Conservation (phyloP, 192 early-diverging fungal genomes). For the Linnemannia elongata region DNA sequence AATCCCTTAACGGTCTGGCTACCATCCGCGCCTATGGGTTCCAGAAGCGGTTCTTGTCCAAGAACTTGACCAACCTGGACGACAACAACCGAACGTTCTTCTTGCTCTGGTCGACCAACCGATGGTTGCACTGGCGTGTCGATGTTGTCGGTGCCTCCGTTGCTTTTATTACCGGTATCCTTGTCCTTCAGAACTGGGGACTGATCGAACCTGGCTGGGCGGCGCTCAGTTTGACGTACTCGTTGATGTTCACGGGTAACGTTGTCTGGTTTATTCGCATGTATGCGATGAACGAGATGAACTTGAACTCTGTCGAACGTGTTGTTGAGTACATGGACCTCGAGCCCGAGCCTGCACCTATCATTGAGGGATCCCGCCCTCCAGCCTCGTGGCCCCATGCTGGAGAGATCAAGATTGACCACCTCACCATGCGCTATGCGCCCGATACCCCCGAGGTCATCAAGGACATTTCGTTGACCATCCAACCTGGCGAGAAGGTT, state of each 20-base stretch:
- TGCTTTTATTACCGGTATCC: slow-evolving; percentile 75
- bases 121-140: slow-evolving; percentile 90
- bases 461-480: slow-evolving; percentile 73
- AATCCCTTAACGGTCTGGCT: slow-evolving; percentile 81
- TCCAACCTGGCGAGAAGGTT: slow-evolving; percentile 69
- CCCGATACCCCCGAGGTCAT: slow-evolving; percentile 77
- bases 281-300: slow-evolving; percentile 88
- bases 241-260: slow-evolving; percentile 84
- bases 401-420: slow-evolving; percentile 77
- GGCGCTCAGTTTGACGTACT: slow-evolving; percentile 87
- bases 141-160: slow-evolving; percentile 85
- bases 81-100: slow-evolving; percentile 89
- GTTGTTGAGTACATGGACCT: slow-evolving; percentile 84
- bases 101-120: slow-evolving; percentile 87
- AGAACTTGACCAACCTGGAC: slow-evolving; percentile 73
- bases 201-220: slow-evolving; percentile 87
- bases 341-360: slow-evolving; percentile 81
- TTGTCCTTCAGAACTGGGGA: slow-evolving; percentile 62
- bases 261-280: slow-evolving; percentile 86
- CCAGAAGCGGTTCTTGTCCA: slow-evolving; percentile 73
- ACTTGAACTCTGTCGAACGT: slow-evolving; percentile 90
- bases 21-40: slow-evolving; percentile 89
- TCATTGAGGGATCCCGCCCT: slow-evolving; percentile 61
- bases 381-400: slow-evolving; percentile 73
- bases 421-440: slow-evolving; percentile 82